Evolutionary conservation across 129 eudicot species (phyloP), one percentile per base, ranked within the genome.

Genomic region (Rutidosis leptorrhynchoides): DNA sequence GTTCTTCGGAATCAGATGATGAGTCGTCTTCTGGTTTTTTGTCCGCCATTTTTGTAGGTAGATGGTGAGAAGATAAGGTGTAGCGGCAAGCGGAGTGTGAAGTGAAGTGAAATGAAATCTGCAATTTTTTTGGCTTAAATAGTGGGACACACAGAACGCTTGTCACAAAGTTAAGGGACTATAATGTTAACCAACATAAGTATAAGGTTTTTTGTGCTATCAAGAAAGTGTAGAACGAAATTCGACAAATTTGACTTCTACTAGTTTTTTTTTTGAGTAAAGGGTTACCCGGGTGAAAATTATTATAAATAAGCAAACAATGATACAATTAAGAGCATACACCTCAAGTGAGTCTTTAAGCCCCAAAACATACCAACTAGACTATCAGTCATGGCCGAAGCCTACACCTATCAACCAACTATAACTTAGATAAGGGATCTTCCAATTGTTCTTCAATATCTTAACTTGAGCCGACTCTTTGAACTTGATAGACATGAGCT

Each of bases 21-120:
- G 65, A 27, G 24, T 71, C 75, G 6, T 73, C 78, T 6, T 73
- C 65, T 20, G 58, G 72, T 65, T 43, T 68, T 8, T 62, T 75
- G 54, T 62, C 63, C 12, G 80, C 52, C 80, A 75, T 75, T 52
- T 14, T 75, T 67, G 58, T 42, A 54, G 60, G 21, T 35, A 49
- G 12, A 52, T 24, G 1, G 72, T 19, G 58, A 51, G 12, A 26
- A 59, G 70, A 68, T 68, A 52, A 52, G 80, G 74, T 68, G 64
- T 14, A 73, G 77, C 64, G 77, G 77, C 77, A 73, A 64, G 71
- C 24, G 58, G 70, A 63, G 77, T 45, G 73, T 29, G 61, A 42
- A 10, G 37, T 15, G 1, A 2, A 33, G 29, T 15, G 63, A 57
- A 69, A 58, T 30, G 46, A 40, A 40, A 40, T 54, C 49, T 59